Base-by-base conservation (phyloP, 2,329 filamentous ascomycete species). In the Microcera coccophila region DNA sequence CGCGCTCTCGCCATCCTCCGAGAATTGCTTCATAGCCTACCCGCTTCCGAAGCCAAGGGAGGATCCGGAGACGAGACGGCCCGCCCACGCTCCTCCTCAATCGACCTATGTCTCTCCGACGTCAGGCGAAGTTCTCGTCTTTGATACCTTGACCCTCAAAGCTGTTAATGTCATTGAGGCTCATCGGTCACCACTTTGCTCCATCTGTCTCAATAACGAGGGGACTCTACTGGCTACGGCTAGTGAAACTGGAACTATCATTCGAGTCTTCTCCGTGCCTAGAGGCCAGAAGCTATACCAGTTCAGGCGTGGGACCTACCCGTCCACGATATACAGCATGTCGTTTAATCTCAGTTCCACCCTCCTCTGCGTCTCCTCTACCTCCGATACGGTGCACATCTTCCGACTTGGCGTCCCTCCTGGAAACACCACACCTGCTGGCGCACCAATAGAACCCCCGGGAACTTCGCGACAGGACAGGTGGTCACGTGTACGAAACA, bases 251-350 rank as follows among this genome's bases (percentile, higher is more conserved):
- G 93, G 93, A 51, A 98, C 93, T 1, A 95, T 98, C 47, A 95
- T 98, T 51, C 84, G 93, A 14, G 90, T 98, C 39, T 98, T 98
- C 66, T 89, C 88, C 1, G 81, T 98, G 2, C 93, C 93, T 3
- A 82, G 84, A 50, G 93, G 88, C 10, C 84, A 91, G 59, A 98
- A 97, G 65, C 76, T 98, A 15, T 97, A 90, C 65, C 91, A 98
- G 63, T 98, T 98, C 69, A 82, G 93, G 46, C 82, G 93, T 51
- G 93, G 93, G 33, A 96, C 91, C 3, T 96, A 96, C 66, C 93
- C 93, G 1, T 90, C 90, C 2, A 85, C 88, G 31, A 98, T 98
- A 55, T 96, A 90, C 70, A 95, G 90, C 78, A 96, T 98, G 90
- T 95, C 90, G 1, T 98, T 98, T 70, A 98, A 98, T 65, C 83